Evolutionary conservation across 306 rosid species (phyloP), one percentile per base, ranked within the genome.

Genomic region (Castanea sativa): DNA sequence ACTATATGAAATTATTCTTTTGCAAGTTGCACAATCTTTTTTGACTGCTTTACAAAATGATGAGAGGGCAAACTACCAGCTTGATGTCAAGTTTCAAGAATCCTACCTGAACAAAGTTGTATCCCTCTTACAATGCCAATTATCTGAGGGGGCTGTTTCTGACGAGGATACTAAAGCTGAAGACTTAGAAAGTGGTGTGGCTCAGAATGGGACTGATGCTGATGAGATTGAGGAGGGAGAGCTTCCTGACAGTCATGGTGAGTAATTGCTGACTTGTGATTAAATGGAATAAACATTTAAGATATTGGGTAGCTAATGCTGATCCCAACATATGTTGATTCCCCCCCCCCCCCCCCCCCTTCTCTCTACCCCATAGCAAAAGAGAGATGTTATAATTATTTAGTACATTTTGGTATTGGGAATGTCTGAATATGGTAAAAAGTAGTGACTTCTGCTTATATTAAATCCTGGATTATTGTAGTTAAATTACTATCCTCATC

Each of bases 81-180:
- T 93, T 72, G 99, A 95, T 91, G 99, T 91, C 87, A 95, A 90
- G 92, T 95, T 93, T 90, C 99, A 95, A 86, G 99, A 92, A 70
- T 89, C 94, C 75, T 91, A 93, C 84, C 86, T 95, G 78, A 87
- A 81, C 79, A 91, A 85, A 82, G 94, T 90, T 76, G 96, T 90
- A 53, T 87, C 93, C 79, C 96, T 95, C 69, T 83, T 95, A 73
- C 93, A 88, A 88, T 95, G 99, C 75, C 97, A 93, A 33, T 82
- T 95, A 76, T 95, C 92, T 64, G 99, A 95, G 83, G 99, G 99
- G 64, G 98, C 99, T 56, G 97, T 60, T 81, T 86, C 86, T 53
- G 93, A 88, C 76, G 91, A 86, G 89, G 90, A 88, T 82, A 83
- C 60, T 33, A 89, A 83, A 78, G 69, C 65, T 73, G 79, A 76